A percentile compares a stretch with the other conserved stretches of the same genome.
Conservation (phyloP, 225 moss, liverwort and hornwort species). For the Anthoceros angustus region DNA sequence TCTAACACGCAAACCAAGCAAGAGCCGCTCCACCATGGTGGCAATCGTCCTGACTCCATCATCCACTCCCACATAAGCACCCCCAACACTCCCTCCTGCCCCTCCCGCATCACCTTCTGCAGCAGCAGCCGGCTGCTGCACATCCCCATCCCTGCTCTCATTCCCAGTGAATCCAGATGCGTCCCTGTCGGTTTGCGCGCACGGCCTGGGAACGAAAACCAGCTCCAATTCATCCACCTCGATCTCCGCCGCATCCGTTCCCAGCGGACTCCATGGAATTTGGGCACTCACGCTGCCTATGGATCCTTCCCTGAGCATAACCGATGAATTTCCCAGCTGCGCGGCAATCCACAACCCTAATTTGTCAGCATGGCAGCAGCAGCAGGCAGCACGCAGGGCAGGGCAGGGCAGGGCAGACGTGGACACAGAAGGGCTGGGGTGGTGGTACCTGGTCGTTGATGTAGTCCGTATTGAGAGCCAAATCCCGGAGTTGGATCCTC, state of each 20-base stretch:
- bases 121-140: conserved; percentile 14
- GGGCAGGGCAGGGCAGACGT: background rate
- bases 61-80: conserved; percentile 76
- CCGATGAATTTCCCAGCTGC: conserved; percentile 75
- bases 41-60: conserved; percentile 93
- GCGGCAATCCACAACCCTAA: conserved; percentile 3
- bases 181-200: conserved; percentile 4
- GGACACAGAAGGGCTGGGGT: background rate
- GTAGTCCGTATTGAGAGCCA: conserved; percentile 65
- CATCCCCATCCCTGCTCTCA: conserved; percentile 16
- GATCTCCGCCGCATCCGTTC: conserved; percentile 64
- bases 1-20: conserved; percentile 66
- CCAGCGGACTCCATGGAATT: conserved; percentile 41
- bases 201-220: conserved; percentile 41
- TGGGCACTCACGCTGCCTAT: conserved; percentile 60
- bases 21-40: conserved; percentile 84
- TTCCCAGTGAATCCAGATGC: conserved; percentile 9
- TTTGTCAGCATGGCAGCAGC: background rate
- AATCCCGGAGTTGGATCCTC: conserved; percentile 63
- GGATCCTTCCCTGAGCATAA: conserved; percentile 73
- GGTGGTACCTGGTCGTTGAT: conserved; percentile 75
- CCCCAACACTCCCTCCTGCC: conserved; percentile 31
- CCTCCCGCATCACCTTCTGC: too few species aligned
- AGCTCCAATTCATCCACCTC: conserved; percentile 81
- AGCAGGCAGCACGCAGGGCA: background rate